phyloP scores from a whole-genome alignment of 495 filamentous ascomycete genomes.

The Thermochaetoides thermophila region DNA sequence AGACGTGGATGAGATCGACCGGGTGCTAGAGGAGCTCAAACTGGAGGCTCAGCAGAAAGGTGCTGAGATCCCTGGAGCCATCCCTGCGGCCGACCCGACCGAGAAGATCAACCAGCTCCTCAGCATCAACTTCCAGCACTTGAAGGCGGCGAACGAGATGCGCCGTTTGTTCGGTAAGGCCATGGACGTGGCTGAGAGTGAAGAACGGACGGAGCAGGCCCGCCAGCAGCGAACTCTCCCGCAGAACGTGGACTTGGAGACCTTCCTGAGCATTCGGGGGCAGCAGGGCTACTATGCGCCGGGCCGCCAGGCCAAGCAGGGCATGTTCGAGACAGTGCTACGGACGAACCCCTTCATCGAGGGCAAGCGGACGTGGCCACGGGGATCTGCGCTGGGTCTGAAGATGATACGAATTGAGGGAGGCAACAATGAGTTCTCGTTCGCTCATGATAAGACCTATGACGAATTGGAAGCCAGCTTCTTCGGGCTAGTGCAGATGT shows the following conservation, averaged over 20 bases:
- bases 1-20: slow-evolving; percentile 70
- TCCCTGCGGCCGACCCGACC: slow-evolving; percentile 3
- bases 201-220: slow-evolving; percentile 33
- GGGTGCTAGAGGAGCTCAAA: slow-evolving; percentile 52
- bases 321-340: slow-evolving; percentile 48
- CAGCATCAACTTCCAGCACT: slow-evolving; percentile 56
- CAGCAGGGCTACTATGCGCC: no score
- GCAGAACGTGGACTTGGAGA: slow-evolving; percentile 51
- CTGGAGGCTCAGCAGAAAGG: slow-evolving; percentile 12
- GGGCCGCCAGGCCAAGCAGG: slow-evolving; percentile 17
- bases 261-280: slow-evolving; percentile 43
- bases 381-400: slow-evolving; percentile 62
- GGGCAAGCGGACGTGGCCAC: slow-evolving; percentile 85
- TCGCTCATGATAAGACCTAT: slow-evolving; percentile 64
- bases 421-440: slow-evolving; percentile 45
- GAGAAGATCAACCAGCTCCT: slow-evolving; percentile 43
- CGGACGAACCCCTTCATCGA: slow-evolving; percentile 74
- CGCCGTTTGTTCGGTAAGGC: slow-evolving; percentile 77
- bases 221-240: slow-evolving; percentile 31
- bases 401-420: slow-evolving; percentile 60
- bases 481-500: slow-evolving; percentile 59
- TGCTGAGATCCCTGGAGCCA: background rate
- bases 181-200: slow-evolving; percentile 45
- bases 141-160: slow-evolving; percentile 91
- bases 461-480: slow-evolving; percentile 63